phyloP scores from a whole-genome alignment of 1,284 basidiomycete species.

The Wolfiporia cocos region DNA sequence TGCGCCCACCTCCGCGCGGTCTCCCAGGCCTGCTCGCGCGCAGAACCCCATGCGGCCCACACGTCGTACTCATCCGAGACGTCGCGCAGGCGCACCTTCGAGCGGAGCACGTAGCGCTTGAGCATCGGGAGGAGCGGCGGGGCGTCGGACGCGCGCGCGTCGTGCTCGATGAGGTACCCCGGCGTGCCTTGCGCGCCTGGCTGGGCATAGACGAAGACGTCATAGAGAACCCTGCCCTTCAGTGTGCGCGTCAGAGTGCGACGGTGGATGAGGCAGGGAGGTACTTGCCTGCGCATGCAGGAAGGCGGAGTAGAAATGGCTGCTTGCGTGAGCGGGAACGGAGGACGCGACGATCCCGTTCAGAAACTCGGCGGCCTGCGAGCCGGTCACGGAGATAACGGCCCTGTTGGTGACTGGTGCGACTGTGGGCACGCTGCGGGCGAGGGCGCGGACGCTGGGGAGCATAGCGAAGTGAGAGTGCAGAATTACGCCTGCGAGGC shows the following conservation, averaged over 20 bases:
- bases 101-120: conserved; percentile 84
- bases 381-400: conserved; percentile 74
- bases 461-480: conserved; percentile 27
- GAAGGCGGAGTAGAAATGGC: conserved; percentile 75
- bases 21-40: conserved; percentile 32
- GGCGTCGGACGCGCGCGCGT: conserved; percentile 49
- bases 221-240: conserved; percentile 87
- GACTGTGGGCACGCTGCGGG: conserved; percentile 47
- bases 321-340: conserved; percentile 41
- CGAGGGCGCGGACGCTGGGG: conserved; percentile 36
- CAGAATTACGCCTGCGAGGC: too few relatives aligned
- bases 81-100: conserved; percentile 82
- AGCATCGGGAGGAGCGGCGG: conserved; percentile 59
- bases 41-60: conserved; percentile 75
- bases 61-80: conserved; percentile 72
- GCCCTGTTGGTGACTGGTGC: conserved; percentile 60
- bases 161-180: conserved; percentile 74
- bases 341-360: conserved; percentile 79
- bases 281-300: conserved; percentile 78
- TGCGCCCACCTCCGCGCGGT: conserved; percentile 43
- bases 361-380: conserved; percentile 81
- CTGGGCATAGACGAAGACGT: conserved; percentile 79
- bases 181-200: conserved; percentile 38
- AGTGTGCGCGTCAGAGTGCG: conserved; percentile 3
- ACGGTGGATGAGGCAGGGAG: background rate